Percentiles rank a stretch among this genome's conserved stretches.
These are phyloP conservation scores for Spizellomyces sp. DNA, from an alignment of 192 early-diverging fungal genomes.

Conservation along the genomic window DNA sequence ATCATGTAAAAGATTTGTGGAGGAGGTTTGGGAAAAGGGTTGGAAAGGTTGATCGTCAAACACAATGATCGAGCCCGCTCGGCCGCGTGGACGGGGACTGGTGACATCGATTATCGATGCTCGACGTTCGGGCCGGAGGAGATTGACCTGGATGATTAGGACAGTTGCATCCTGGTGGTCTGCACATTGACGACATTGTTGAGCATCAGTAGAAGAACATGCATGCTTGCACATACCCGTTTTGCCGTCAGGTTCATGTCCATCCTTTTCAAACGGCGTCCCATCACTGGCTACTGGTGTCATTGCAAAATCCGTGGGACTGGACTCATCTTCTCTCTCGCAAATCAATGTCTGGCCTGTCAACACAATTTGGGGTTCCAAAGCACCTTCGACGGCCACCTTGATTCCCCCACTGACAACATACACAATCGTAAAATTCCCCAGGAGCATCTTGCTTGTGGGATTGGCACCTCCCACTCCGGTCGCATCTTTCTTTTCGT, in stretches of 20 bases:
- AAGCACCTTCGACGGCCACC: conserved; percentile 34
- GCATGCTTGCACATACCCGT: background rate
- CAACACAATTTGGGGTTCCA: conserved; percentile 24
- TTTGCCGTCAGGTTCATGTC: background rate
- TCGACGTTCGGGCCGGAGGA: conserved; percentile 16
- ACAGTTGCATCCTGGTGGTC: conserved; percentile 47
- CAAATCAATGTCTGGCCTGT: conserved; percentile 56
- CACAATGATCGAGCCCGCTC: conserved; percentile 64
- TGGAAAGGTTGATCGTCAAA: conserved; percentile 58
- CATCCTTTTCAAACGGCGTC: conserved; percentile 2
- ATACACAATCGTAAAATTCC: conserved; percentile 56
- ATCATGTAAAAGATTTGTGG: background rate
- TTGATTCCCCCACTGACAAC: conserved; percentile 57
- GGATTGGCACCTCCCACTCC: conserved; percentile 18
- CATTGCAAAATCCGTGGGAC: conserved; percentile 56
- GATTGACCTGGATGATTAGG: conserved; percentile 48
- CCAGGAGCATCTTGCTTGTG: conserved; percentile 55
- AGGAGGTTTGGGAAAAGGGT: background rate
- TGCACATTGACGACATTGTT: conserved; percentile 11
- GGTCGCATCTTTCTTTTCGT: background rate
- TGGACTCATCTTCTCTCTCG: conserved; percentile 58
- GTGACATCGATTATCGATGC: conserved; percentile 3
- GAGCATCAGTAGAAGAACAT: background rate
- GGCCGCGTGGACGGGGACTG: conserved; percentile 38
- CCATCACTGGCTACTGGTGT: conserved; percentile 33